Evolutionary conservation across 1,139 yeast species (phyloP), one percentile per base, ranked within the genome.

Genomic region (Geotrichum aggregatum): DNA sequence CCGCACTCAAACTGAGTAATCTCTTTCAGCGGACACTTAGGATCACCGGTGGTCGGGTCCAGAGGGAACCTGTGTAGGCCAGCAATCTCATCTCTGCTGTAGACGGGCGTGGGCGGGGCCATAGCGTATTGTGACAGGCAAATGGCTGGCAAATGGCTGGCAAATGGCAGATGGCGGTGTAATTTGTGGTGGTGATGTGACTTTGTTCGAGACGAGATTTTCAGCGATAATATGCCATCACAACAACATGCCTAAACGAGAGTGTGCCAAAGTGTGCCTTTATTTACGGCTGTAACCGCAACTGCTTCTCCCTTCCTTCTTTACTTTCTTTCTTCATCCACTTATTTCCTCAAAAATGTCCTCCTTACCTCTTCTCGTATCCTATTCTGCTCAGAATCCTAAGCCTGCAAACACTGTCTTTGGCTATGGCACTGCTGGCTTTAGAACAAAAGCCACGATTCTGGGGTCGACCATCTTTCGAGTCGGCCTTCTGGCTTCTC

Each of bases 391-490:
- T 13, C 55, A 52, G 36, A 77, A 77, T 57, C 76, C 79, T 18
- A 75, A 76, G 60, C 79, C 84, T 0, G 71, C 71, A 14, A 73
- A 71, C 19, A 64, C 76, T 45, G 65, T 61, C 1, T 84, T 78
- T 65, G 70, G 78, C 16, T 92, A 92, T 66, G 99, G 99, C 18
- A 92, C 99, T 1, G 98, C 99, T 1, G 99, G 99, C 7, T 92
- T 94, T 73, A 80, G 99, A 58, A 83, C 84, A 74, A 73, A 79
- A 52, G 92, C 96, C 3, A 66, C 71, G 44, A 68, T 77, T 26
- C 73, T 92, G 59, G 96, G 88, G 66, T 84, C 91, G 30, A 94
- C 91, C 47, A 84, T 87, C 68, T 89, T 81, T 69, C 79, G 94
- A 13, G 88, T 86, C 19, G 96, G 97, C 0, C 73, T 89, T 16